Evolutionary conservation across 805 yeast genomes (phyloP).

Genomic region (Ogataea siamensis): DNA sequence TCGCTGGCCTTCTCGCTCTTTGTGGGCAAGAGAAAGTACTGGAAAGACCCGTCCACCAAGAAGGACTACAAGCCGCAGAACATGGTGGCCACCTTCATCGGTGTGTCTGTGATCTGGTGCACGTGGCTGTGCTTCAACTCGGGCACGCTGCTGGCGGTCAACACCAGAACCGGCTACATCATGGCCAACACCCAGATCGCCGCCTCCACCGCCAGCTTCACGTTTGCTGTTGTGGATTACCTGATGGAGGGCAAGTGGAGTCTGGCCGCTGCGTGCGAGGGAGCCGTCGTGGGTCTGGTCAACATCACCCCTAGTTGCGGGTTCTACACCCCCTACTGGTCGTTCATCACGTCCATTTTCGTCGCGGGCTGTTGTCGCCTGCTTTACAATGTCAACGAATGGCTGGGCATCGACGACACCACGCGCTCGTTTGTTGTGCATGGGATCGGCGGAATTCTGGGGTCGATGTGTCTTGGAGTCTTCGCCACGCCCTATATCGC

Average conservation of each 20-base stretch:
- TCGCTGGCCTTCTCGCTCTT: slow-evolving; percentile 42
- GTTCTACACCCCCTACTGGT: slow-evolving; percentile 45
- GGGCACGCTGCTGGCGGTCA: slow-evolving; percentile 42
- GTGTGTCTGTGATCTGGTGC: slow-evolving; percentile 46
- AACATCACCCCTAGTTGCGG: slow-evolving; percentile 49
- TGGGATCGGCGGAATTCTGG: slow-evolving; percentile 49
- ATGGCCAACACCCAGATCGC: slow-evolving; percentile 51
- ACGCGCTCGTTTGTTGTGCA: slow-evolving; percentile 45
- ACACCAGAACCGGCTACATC: slow-evolving; percentile 44
- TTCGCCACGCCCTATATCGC: slow-evolving; percentile 45
- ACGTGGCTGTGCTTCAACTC: slow-evolving; percentile 51
- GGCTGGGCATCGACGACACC: slow-evolving; percentile 46
- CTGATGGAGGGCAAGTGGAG: slow-evolving; percentile 40
- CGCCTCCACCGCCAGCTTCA: slow-evolving; percentile 45
- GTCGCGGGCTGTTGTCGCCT: slow-evolving; percentile 40
- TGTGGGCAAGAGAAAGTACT: slow-evolving; percentile 40
- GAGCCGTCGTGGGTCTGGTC: slow-evolving; percentile 45
- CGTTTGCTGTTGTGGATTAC: slow-evolving; percentile 45
- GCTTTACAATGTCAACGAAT: slow-evolving; percentile 36
- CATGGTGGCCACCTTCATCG: slow-evolving; percentile 38
- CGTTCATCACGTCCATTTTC: slow-evolving; percentile 41
- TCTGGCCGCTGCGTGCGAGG: slow-evolving; percentile 43
- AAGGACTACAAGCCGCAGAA: slow-evolving; percentile 37
- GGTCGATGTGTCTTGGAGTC: slow-evolving; percentile 42
- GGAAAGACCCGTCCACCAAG: slow-evolving; percentile 31